Evolutionary conservation across 257 asterid species (phyloP), one percentile per base, ranked within the genome.

Genomic region (Jacaranda copaia): DNA sequence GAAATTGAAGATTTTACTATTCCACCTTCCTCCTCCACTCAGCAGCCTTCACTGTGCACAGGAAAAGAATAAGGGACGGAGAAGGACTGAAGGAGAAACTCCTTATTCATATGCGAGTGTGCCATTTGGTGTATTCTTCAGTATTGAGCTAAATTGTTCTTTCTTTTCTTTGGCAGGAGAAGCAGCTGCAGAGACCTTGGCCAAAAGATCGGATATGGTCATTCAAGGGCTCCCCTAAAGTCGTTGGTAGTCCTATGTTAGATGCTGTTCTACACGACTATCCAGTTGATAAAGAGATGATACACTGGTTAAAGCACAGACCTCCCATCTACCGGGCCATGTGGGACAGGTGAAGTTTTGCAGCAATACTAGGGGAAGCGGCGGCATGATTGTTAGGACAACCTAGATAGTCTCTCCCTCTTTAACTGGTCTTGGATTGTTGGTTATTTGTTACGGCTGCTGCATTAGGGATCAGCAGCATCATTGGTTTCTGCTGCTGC

Each of bases 131-230:
- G 15, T 32, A 73, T 56, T 32, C 12, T 43, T 48, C 9, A 25
- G 15, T 39, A 20, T 46, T 59, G 20, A 6, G 11, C 7, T 10
- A 15, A 71, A 60, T 71, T 35, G 8, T 35, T 39, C 14, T 16
- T 0, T 64, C 11, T 32, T 73, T 40, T 55, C n/a, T 45, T 53
- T 65, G 53, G 15, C 93, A 96, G 99, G 97, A 91, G 86, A 96
- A 88, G 87, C 97, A 90, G 76, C 88, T 90, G 0, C 97, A 96
- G 87, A 88, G 93, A 85, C 80, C 96, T 2, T 96, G 99, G 99
- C 97, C 98, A 0, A 96, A 88, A 87, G 98, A 91, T 70, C 76
- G 89, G 49, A 91, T 96, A 80, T 96, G 99, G 99, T 85, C 97
- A 38, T 96, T 90, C 88, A 88, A 86, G 80, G 85, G 85, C 82